A percentile compares a stretch with the other conserved stretches of the same genome.
These are phyloP conservation scores for Knoxdaviesia proteae DNA, from an alignment of 2,329 filamentous ascomycete species.

Conservation along the genomic window DNA sequence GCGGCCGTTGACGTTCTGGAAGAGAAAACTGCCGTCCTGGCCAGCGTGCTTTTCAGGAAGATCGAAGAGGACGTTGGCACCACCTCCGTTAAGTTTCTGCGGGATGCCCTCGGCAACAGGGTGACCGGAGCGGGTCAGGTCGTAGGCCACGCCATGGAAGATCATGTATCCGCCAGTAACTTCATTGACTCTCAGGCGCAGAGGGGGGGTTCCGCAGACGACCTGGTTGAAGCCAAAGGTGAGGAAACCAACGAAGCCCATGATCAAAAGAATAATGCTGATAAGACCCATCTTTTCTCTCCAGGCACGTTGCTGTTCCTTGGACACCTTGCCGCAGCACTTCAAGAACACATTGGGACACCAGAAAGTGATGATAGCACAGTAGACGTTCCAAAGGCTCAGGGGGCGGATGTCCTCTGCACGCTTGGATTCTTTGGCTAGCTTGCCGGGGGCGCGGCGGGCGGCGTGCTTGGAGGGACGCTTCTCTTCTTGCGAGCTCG, in stretches of 20 bases:
- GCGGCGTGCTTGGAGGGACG: slow-evolving; percentile 15
- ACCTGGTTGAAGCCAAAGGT: slow-evolving; percentile 89
- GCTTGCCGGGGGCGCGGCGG: slow-evolving; percentile 33
- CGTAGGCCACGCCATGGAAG: slow-evolving; percentile 80
- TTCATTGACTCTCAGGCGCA: slow-evolving; percentile 63
- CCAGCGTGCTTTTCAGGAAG: slow-evolving; percentile 63
- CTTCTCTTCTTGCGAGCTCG: slow-evolving; percentile 9
- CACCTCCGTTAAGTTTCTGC: slow-evolving; percentile 20
- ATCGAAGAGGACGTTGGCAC: slow-evolving; percentile 70
- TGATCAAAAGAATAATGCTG: slow-evolving; percentile 78
- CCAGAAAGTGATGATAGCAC: slow-evolving; percentile 87
- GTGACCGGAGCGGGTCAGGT: slow-evolving; percentile 58
- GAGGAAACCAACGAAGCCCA: slow-evolving; percentile 76
- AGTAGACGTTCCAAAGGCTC: slow-evolving; percentile 90
- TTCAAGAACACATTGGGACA: slow-evolving; percentile 64
- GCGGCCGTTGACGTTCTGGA: slow-evolving; percentile 93
- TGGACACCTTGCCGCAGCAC: slow-evolving; percentile 70
- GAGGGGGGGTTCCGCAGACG: slow-evolving; percentile 56
- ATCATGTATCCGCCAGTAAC: slow-evolving; percentile 79
- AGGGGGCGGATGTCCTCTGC: slow-evolving; percentile 54
- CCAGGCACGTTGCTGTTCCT: slow-evolving; percentile 82
- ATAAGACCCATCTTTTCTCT: slow-evolving; percentile 94
- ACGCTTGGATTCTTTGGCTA: slow-evolving; percentile 33
- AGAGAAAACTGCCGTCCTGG: slow-evolving; percentile 89
- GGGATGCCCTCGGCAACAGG: slow-evolving; percentile 64